Base-by-base conservation (phyloP, 2,329 filamentous ascomycete species). In the Microdochium nivale region DNA sequence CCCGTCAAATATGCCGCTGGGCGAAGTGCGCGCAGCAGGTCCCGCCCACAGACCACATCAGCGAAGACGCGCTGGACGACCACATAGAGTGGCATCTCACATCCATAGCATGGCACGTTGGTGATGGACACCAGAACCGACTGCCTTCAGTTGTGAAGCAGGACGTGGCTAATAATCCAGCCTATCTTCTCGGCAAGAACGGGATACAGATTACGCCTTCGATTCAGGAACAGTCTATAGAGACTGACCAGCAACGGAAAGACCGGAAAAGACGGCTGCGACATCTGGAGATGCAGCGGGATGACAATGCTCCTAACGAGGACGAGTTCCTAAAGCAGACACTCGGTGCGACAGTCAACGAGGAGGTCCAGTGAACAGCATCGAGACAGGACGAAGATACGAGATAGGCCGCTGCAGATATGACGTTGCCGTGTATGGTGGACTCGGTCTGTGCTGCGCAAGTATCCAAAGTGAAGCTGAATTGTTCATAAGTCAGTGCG, bases 161-260 rank as follows among this genome's bases (percentile, higher is more conserved):
- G 19, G 54, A 62, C 46, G 21, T 55, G 23, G 55, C 56, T 46
- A 52, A 62, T 27, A 53, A 77, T 10, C 78, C 78, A 0, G 55
- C 60, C 23, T 84, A 78, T 59, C 70, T 84, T 0, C 74, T 76
- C 49, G 76, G 81, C 50, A 59, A 65, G 30, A 55, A 73, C 14
- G 81, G 80, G 14, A 67, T 70, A 3, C 79, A 83, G 62, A 73
- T 84, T 32, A 85, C 81, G 5, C 80, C 81, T 0, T 81, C 76
- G 13, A 65, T 84, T 21, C 62, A 61, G n/a, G 66, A 72, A 25
- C 79, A 83, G 61, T 57, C 68, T 50, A 54, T 76, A n/a, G 79
- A 83, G 58, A 73, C 73, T 51, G 59, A 71, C 0, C 59, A 68
- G 16, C 75, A 77, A 2, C 70, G 66, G 59, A 71, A 67, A 55